Base-by-base conservation (phyloP, 805 yeast genomes). In the Pichia cephalocereana region DNA sequence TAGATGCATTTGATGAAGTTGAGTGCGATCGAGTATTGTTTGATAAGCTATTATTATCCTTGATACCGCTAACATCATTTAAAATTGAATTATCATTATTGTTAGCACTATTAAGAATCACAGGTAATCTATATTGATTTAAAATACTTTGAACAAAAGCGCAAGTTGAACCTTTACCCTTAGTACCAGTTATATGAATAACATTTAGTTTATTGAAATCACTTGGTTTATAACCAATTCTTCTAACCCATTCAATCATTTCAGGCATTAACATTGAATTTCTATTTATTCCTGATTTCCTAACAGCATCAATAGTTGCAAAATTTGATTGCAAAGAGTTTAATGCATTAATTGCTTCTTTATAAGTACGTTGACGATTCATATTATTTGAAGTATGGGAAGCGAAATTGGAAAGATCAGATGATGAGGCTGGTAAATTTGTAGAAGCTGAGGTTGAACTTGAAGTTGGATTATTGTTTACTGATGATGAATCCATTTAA, bases 121-220 rank as follows among this genome's bases (percentile, higher is more conserved):
- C 32, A 10, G 52, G 65, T 27, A 39, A 54, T 52, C 66, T 68
- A 58, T 87, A 87, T 60, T 87, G 87, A 8, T 66, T 60, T 52
- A 95, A 65, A 38, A 95, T 87, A 3, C 93, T 80, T 58, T 86
- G 86, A 3, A 89, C 79, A 61, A 93, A 93, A 0, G 99, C 96
- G 66, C 97, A 91, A 0, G 98, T 91, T 0, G 97, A 89, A 1
- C 99, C 99, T 68, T 93, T 93, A 14, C 99, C 99, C 64, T 93
- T 93, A 1, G 99, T 93, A 19, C 99, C 99, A 0, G 99, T 90
- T 37, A 95, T 83, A 61, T 93, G 99, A 40, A 93, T 75, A 3
- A 89, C 74, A 57, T 90, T 90, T 57, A 93, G 64, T 51, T 66
- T 73, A 66, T 90, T 79, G 61, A 87, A 80, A 53, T 86, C 95